Evolutionary conservation across 306 rosid genomes (phyloP).

Genomic region (Cucurbita maxima): DNA sequence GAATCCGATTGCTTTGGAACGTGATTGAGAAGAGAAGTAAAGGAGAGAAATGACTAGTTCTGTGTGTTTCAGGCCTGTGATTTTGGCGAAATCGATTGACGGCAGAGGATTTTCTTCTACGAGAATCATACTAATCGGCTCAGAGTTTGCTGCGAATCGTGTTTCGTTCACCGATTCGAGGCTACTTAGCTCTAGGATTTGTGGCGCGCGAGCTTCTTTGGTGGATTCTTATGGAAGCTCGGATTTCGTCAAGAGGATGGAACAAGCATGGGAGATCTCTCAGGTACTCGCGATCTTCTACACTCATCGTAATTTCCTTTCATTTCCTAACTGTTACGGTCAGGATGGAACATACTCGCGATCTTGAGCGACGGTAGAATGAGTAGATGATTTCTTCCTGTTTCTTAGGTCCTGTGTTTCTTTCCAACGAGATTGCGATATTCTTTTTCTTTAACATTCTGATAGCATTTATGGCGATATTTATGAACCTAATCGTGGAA

Average conservation of each 20-base stretch:
- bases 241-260: constrained; percentile 63
- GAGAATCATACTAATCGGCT: not conserved
- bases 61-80: constrained; percentile 12
- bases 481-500: not conserved
- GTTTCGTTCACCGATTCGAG: constrained; percentile 8
- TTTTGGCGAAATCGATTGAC: constrained; percentile 12
- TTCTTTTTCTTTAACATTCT: not conserved
- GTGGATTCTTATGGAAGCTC: constrained; percentile 60
- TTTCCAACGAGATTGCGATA: not conserved
- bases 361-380: not conserved
- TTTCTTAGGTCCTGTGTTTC: not conserved
- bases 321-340: not conserved
- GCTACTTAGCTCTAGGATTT: constrained; percentile 14
- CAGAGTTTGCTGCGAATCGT: constrained; percentile 2
- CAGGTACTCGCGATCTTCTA: constrained; percentile 27
- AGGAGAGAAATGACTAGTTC: constrained; percentile 24
- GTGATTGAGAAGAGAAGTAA: not conserved
- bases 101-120: constrained; percentile 12
- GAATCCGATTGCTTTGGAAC: not conserved
- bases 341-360: too few species aligned
- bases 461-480: not conserved
- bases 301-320: not conserved
- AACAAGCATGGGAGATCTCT: constrained; percentile 78
- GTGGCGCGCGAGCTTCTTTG: constrained; percentile 43
- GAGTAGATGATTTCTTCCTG: not conserved